Conservation (phyloP, 148 eudicot species). For the Arbutus unedo region DNA sequence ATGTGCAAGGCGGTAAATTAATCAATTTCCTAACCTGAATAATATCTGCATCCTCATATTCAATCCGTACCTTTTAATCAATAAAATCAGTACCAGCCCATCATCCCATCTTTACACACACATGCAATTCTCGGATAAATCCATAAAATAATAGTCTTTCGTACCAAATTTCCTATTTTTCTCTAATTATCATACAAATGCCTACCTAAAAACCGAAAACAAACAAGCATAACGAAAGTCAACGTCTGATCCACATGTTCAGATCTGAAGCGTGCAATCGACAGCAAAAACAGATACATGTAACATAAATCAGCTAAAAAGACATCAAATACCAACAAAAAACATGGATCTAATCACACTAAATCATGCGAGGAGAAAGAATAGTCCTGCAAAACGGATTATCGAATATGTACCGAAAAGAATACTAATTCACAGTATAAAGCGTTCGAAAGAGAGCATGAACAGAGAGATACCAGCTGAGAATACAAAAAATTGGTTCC, state of each 20-base stretch:
- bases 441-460: not conserved
- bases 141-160: not conserved
- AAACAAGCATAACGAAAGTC: not conserved
- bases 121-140: not conserved
- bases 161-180: not conserved
- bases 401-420: too few relatives aligned
- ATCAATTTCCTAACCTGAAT: not conserved
- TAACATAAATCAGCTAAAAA: not conserved
- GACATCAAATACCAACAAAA: not conserved
- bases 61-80: not conserved
- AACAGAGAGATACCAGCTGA: conserved; percentile 1
- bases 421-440: not conserved
- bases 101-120: not conserved
- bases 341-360: not conserved
- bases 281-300: not conserved
- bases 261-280: conserved; percentile 6
- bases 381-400: not conserved
- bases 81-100: not conserved
- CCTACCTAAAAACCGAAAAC: not conserved
- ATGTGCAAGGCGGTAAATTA: not conserved
- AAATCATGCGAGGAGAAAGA: not conserved
- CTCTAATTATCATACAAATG: not conserved
- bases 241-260: not conserved
- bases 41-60: not conserved
- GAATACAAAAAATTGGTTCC: not conserved